A percentile compares a stretch with the other conserved stretches of the same genome.
Evolutionary conservation across 2,329 filamentous ascomycete species (phyloP).

Genomic region (Paraconiothyrium brasiliense): DNA sequence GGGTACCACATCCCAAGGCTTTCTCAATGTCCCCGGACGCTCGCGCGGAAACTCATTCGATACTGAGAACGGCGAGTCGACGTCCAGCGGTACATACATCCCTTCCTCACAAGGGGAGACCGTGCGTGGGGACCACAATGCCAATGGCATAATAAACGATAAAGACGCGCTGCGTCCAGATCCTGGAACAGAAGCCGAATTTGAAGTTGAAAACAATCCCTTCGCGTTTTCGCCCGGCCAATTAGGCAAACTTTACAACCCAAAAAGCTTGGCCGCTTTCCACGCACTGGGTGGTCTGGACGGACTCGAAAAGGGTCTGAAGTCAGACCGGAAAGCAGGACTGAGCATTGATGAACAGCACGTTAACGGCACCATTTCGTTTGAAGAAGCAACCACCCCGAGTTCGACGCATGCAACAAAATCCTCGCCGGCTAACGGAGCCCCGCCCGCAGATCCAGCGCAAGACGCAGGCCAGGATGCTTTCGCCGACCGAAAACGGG

Average conservation of each 20-base stretch:
- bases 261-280: slow-evolving; percentile 79
- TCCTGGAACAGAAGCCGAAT: slow-evolving; percentile 78
- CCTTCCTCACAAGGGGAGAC: slow-evolving; percentile 54
- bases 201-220: slow-evolving; percentile 74
- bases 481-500: slow-evolving; percentile 72
- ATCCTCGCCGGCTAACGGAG: slow-evolving; percentile 17
- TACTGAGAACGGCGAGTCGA: slow-evolving; percentile 62
- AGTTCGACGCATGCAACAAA: slow-evolving; percentile 32
- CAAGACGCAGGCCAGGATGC: slow-evolving; percentile 38
- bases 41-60: slow-evolving; percentile 74
- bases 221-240: slow-evolving; percentile 87
- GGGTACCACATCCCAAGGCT: slow-evolving; percentile 63
- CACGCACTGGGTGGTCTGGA: slow-evolving; percentile 76
- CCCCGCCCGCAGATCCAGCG: slow-evolving; percentile 29
- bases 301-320: slow-evolving; percentile 77
- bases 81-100: slow-evolving; percentile 68
- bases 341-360: slow-evolving; percentile 74
- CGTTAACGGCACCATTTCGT: slow-evolving; percentile 71
- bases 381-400: slow-evolving; percentile 67
- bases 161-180: slow-evolving; percentile 78
- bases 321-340: slow-evolving; percentile 71
- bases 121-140: slow-evolving; percentile 52
- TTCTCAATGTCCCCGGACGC: slow-evolving; percentile 70
- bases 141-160: slow-evolving; percentile 68
- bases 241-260: slow-evolving; percentile 81